Conservation (phyloP, 768 basidiomycete species). For the Xerocomellus dryophilus region DNA sequence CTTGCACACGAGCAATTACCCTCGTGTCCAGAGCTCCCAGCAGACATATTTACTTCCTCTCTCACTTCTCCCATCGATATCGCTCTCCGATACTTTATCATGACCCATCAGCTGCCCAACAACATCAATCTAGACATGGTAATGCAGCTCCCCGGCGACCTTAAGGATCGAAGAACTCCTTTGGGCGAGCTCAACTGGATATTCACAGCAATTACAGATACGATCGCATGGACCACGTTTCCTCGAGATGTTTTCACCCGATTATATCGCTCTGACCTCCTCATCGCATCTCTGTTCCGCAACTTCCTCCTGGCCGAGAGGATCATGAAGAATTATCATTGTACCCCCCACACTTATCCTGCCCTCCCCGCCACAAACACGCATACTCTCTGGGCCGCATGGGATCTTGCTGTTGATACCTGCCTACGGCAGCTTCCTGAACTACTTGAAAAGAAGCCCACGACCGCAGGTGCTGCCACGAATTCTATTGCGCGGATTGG, state of each 20-base stretch:
- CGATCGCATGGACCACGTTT: slow-evolving; percentile 98
- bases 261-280: slow-evolving; percentile 90
- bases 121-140: slow-evolving; percentile 86
- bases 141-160: slow-evolving; percentile 91
- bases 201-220: slow-evolving; percentile 98
- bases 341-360: slow-evolving; percentile 92
- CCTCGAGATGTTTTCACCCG: slow-evolving; percentile 91
- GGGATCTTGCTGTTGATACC: slow-evolving; percentile 96
- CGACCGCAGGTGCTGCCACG: slow-evolving; percentile 17
- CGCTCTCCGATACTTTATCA: slow-evolving; percentile 89
- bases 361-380: slow-evolving; percentile 94
- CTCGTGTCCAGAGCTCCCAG: slow-evolving; percentile 93
- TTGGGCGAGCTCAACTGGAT: slow-evolving; percentile 99
- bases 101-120: slow-evolving; percentile 82
- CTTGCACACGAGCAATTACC: slow-evolving; percentile 88
- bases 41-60: slow-evolving; percentile 96
- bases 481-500: slow-evolving; percentile 18
- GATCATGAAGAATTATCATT: slow-evolving; percentile 97
- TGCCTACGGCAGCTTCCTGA: slow-evolving; percentile 92
- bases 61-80: slow-evolving; percentile 98
- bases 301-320: slow-evolving; percentile 97
- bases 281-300: slow-evolving; percentile 94
- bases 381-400: slow-evolving; percentile 93
- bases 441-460: slow-evolving; percentile 49
- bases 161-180: slow-evolving; percentile 94